phyloP scores from a whole-genome alignment of 768 basidiomycete genomes.

The Chalciporus pseudorubinellus region DNA sequence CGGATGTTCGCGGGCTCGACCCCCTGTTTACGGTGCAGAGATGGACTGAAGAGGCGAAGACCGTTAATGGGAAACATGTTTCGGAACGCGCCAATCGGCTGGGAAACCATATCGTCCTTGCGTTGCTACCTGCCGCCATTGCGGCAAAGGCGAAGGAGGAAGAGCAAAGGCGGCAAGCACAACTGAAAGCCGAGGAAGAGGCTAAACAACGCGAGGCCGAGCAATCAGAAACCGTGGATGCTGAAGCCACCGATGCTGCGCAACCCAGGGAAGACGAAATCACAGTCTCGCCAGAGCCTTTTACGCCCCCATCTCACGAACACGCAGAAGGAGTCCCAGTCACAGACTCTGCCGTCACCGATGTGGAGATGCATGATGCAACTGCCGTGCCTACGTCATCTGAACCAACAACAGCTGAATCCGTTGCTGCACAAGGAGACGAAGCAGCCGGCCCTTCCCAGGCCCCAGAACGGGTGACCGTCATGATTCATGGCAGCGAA shows the following conservation, averaged over 20 bases:
- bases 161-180: slow-evolving; percentile 39
- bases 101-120: slow-evolving; percentile 66
- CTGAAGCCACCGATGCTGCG: slow-evolving; percentile 33
- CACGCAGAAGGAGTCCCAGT: slow-evolving; percentile 16
- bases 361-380: slow-evolving; percentile 54
- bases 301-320: slow-evolving; percentile 10
- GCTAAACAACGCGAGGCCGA: slow-evolving; percentile 39
- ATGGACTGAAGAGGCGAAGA: slow-evolving; percentile 87
- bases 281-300: slow-evolving; percentile 11
- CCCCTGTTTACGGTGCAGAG: slow-evolving; percentile 80
- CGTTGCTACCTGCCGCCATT: slow-evolving; percentile 76
- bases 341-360: slow-evolving; percentile 35
- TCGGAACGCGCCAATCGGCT: slow-evolving; percentile 65
- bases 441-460: slow-evolving; percentile 33
- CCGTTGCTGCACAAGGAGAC: slow-evolving; percentile 20
- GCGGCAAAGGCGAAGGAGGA: slow-evolving; percentile 49
- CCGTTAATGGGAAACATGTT: slow-evolving; percentile 73
- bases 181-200: slow-evolving; percentile 53
- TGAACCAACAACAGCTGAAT: slow-evolving; percentile 19
- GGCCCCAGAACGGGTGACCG: slow-evolving; percentile 67
- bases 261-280: slow-evolving; percentile 14
- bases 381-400: slow-evolving; percentile 22
- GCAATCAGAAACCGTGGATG: slow-evolving; percentile 28
- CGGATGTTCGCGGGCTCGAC: slow-evolving; percentile 52
- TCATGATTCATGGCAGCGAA: slow-evolving; percentile 86